These are phyloP conservation scores for Stentor roeselii DNA, from an alignment of 73 alveolate species.

Conservation along the genomic window DNA sequence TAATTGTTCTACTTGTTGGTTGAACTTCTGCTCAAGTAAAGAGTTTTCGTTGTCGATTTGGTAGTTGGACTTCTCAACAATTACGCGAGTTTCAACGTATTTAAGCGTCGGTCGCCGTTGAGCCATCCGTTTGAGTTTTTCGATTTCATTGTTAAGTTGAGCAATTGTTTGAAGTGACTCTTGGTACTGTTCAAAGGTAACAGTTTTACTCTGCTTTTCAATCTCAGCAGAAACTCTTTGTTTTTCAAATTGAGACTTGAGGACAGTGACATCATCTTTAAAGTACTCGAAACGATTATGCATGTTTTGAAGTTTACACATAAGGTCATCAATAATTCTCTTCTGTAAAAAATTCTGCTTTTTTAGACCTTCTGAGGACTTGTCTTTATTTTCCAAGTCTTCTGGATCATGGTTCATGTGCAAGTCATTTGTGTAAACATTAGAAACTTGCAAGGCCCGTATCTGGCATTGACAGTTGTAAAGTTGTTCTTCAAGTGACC, in stretches of 20 bases:
- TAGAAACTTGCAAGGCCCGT: background rate
- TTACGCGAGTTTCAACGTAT: background rate
- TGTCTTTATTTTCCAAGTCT: background rate
- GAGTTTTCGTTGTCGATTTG: background rate
- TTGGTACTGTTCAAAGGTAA: background rate
- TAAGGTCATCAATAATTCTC: background rate
- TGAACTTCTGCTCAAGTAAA: background rate
- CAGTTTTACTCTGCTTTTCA: background rate
- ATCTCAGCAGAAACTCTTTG: background rate
- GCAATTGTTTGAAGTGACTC: background rate
- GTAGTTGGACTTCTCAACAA: background rate
- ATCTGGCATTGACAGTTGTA: background rate
- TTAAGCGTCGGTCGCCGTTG: background rate
- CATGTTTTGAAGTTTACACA: slow-evolving; percentile 6
- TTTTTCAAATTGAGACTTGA: background rate
- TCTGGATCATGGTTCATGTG: background rate
- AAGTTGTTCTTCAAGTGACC: background rate
- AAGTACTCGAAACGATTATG: background rate
- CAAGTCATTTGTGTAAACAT: background rate
- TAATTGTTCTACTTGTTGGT: background rate
- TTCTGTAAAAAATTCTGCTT: background rate
- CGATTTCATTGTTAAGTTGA: background rate
- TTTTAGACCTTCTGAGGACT: too few relatives aligned
- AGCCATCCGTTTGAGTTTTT: background rate
- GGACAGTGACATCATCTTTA: background rate